phyloP scores from a whole-genome alignment of 1,139 yeast species.

The Taphrina flavorubra region DNA sequence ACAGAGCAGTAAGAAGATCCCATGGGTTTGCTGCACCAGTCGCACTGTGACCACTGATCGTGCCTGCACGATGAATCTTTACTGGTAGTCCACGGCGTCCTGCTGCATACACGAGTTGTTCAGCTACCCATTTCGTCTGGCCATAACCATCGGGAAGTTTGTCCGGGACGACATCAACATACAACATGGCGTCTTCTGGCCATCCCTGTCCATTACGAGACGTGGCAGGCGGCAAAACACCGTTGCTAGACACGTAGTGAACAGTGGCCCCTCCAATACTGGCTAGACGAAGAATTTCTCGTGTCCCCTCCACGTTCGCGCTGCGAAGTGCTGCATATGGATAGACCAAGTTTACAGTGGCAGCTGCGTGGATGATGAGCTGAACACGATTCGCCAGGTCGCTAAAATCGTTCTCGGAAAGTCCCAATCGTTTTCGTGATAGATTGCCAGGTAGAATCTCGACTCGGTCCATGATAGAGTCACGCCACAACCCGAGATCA shows the following conservation, averaged over 20 bases:
- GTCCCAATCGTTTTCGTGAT: constrained; percentile 71
- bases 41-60: constrained; percentile 81
- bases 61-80: constrained; percentile 90
- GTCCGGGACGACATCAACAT: constrained; percentile 63
- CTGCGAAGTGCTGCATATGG: constrained; percentile 89
- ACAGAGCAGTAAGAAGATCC: constrained; percentile 89
- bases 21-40: constrained; percentile 94
- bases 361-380: constrained; percentile 92
- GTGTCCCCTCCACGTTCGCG: constrained; percentile 86
- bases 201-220: constrained; percentile 28
- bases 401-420: constrained; percentile 64
- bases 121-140: constrained; percentile 97
- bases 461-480: constrained; percentile 62
- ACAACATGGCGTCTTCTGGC: constrained; percentile 71
- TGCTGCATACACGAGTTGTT: constrained; percentile 82
- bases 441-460: constrained; percentile 83
- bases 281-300: constrained; percentile 81
- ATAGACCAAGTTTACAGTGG: constrained; percentile 96
- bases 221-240: constrained; percentile 58
- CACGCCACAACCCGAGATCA: constrained; percentile 87
- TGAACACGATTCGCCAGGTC: constrained; percentile 68
- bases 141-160: constrained; percentile 90
- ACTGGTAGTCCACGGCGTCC: constrained; percentile 83
- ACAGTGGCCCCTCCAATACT: constrained; percentile 76
- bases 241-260: constrained; percentile 94